Evolutionary conservation across 2,329 filamentous ascomycete genomes (phyloP), one percentile per base, ranked within the genome.

Genomic region (Thelonectria rubi): DNA sequence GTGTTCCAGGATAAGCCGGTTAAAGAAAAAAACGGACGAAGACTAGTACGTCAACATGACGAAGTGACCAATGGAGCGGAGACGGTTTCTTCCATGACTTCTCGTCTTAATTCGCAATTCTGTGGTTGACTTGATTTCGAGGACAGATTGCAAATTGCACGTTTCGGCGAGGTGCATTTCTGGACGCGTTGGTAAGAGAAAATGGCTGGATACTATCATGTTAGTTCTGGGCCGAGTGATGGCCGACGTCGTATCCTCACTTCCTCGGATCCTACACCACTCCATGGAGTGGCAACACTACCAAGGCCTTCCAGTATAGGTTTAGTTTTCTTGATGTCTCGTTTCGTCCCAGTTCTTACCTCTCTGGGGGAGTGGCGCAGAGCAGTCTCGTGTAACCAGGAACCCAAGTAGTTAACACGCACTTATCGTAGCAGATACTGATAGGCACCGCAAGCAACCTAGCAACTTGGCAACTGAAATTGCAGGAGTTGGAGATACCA

Each of bases 221-320:
- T 30, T 30, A 21, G 39, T 42, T 17, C 17, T 40, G 47, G 46
- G 59, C 40, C 55, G 30, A 56, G 39, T 58, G 63, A 54, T 58
- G 63, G 50, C 60, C 68, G 63, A 69, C 58, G 65, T 69, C 66
- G 63, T 59, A 70, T 65, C 55, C 51, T 66, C 58, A 43, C 46
- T 18, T 39, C 55, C 39, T 50, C 55, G 48, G 65, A 48, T 43
- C 21, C 57, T 26, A 20, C 45, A 47, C 42, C 45, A 47, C 30
- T 21, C 32, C 14, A 32, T 39, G 48, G 47, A 49, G 63, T 68
- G 65, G 62, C 59, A 53, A 62, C 51, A 67, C 64, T 54, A 63
- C 58, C 30, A 43, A 18, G 9, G 15, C 18, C 30, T 10, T 51
- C 58, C 63, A 53, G 63, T 47, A 57, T 43, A 47, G 48, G 46